A percentile compares a stretch with the other conserved stretches of the same genome.
These are phyloP conservation scores for Excoecaria agallocha DNA, from an alignment of 345 rosid genomes.

Conservation along the genomic window DNA sequence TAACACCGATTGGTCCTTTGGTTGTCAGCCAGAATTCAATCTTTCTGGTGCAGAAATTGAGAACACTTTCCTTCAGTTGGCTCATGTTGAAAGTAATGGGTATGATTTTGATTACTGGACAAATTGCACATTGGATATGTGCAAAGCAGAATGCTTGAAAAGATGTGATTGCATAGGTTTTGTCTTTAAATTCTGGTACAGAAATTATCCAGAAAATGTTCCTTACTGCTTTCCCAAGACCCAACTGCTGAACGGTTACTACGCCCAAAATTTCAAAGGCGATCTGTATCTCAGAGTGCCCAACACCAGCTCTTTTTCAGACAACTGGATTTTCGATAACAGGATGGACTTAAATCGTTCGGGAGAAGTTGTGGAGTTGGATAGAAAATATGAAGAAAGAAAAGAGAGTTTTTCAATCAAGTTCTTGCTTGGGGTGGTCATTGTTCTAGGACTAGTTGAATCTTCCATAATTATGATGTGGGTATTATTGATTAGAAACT, in stretches of 20 bases:
- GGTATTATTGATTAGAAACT: no score
- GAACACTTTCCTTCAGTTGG: neutral
- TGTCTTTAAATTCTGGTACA: neutral
- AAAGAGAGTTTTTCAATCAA: constrained; percentile 10
- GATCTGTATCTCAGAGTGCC: no score
- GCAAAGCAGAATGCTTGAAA: neutral
- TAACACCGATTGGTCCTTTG: constrained; percentile 30
- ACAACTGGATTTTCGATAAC: neutral
- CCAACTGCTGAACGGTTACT: no score
- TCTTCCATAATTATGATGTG: no score
- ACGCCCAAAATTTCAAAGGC: no score
- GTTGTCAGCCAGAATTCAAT: constrained; percentile 32
- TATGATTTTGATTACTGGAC: neutral
- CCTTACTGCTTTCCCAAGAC: no score
- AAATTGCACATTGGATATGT: constrained; percentile 3
- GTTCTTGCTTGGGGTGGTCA: constrained; percentile 30
- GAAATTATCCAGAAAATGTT: neutral
- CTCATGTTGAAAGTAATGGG: constrained; percentile 7
- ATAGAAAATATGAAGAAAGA: neutral
- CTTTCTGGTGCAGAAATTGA: constrained; percentile 6
- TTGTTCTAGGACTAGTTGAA: constrained; percentile 29
- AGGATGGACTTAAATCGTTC: neutral
- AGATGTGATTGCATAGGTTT: constrained; percentile 14
- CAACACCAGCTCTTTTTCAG: neutral
- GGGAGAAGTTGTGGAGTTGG: no score